Conservation (phyloP, 106 monocot genomes). For the Dendrobium huoshanense region DNA sequence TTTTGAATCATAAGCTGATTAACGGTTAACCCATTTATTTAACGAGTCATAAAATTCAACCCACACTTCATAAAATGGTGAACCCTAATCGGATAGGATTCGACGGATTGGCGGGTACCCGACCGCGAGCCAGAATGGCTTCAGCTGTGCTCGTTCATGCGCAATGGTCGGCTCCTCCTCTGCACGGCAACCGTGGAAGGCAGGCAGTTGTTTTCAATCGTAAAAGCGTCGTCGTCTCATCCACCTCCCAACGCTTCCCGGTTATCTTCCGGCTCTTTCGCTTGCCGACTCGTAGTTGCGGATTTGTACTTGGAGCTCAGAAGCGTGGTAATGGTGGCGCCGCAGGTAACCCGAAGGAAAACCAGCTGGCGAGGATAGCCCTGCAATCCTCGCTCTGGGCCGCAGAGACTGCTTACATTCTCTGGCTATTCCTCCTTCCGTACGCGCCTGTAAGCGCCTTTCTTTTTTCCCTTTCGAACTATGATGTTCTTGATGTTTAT, state of each 20-base stretch:
- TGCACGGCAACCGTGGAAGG: background rate
- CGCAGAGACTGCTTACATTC: conserved; percentile 64
- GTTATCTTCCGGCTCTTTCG: background rate
- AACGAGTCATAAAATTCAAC: no score
- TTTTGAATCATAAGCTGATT: no score
- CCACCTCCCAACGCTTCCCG: background rate
- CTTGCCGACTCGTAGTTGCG: background rate
- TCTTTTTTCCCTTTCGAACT: background rate
- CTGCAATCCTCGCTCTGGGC: conserved; percentile 60
- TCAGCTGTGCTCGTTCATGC: background rate
- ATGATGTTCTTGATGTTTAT: background rate
- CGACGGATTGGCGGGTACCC: no score
- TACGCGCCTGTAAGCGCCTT: conserved; percentile 52
- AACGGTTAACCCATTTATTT: no score
- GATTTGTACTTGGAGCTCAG: background rate
- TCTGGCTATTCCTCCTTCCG: conserved; percentile 93
- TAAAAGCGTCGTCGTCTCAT: background rate
- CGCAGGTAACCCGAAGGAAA: background rate
- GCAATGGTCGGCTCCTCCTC: background rate
- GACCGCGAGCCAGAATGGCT: background rate
- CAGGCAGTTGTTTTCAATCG: background rate
- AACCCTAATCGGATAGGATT: no score
- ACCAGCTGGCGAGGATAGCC: background rate
- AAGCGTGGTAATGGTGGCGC: background rate
- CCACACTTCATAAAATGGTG: no score